Conservation (phyloP, 2,329 filamentous ascomycete species). For the Pseudogymnoascus sp. region DNA sequence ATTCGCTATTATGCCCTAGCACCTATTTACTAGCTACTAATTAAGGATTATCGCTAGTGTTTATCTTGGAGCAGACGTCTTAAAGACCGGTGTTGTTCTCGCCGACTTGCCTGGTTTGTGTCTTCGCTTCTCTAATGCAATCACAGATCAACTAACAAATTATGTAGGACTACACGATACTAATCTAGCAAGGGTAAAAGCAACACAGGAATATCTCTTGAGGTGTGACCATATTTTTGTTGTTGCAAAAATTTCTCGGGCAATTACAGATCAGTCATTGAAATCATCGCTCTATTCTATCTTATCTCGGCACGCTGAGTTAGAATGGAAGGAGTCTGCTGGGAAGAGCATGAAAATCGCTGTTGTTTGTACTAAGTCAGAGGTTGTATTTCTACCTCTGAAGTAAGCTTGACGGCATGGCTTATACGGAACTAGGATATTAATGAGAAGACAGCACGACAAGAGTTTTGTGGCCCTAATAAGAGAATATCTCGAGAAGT, state of each 20-base stretch:
- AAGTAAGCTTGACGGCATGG: not conserved
- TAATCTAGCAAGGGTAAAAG: conserved; percentile 30
- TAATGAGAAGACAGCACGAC: conserved; percentile 22
- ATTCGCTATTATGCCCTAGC: not conserved
- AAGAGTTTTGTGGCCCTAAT: conserved; percentile 24
- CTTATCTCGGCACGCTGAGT: conserved; percentile 25
- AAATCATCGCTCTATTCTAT: conserved; percentile 28
- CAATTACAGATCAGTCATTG: conserved; percentile 29
- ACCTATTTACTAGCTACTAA: conserved; percentile 12
- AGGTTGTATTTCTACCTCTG: conserved; percentile 18
- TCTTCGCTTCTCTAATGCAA: not conserved
- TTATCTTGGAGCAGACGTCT: conserved; percentile 27
- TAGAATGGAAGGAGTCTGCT: conserved; percentile 25
- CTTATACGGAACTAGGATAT: conserved; percentile 25
- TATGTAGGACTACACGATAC: conserved; percentile 28
- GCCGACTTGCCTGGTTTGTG: conserved; percentile 30
- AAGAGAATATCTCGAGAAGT: conserved; percentile 19
- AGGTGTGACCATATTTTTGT: conserved; percentile 31
- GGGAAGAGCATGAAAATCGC: conserved; percentile 25
- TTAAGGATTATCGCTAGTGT: conserved; percentile 20
- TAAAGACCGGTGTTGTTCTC: conserved; percentile 30
- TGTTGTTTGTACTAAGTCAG: conserved; percentile 30
- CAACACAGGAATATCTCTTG: conserved; percentile 30
- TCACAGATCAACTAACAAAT: conserved; percentile 8
- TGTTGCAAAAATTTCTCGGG: conserved; percentile 31